Evolutionary conservation across 78 protist species (phyloP), one percentile per base, ranked within the genome.

Genomic region (Tieghemostelium lacteum): DNA sequence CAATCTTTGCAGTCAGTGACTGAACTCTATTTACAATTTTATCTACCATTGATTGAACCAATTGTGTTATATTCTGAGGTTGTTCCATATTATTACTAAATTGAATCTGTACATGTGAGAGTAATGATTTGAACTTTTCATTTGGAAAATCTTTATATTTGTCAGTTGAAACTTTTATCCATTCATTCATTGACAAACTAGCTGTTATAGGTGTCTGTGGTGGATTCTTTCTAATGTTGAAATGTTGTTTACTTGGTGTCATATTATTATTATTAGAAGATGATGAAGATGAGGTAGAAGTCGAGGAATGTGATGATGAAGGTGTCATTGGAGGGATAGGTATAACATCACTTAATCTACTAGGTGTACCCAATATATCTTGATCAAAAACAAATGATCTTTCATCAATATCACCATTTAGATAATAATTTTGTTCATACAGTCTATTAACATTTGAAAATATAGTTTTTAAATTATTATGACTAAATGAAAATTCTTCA

Each of bases 381-480:
- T 66, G 33, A 16, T 72, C 72, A 45, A 57, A 54, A 26, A 72
- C 12, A 37, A 86, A 86, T 42, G 61, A 28, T 55, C 93, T 49
- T 34, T 87, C 86, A 52, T 87, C 93, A 5, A 87, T 49, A 33
- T 87, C 93, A n/a, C 93, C 93, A 58, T 49, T 61, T 33, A 31
- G 12, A 55, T 87, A 87, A 50, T 87, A 87, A 19, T 70, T 42
- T 1, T 34, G 49, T 28, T 87, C 87, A 76, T 87, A 87, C 1
- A 39, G 12, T 20, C 52, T 87, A 50, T 87, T 87, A 42, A 87
- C 36, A 29, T 33, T n/a, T 4, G 22, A 26, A 40, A 40, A 83
- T 4, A 42, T 83, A 2, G 26, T 19, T 33, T 29, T 37, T 24
- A 74, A 40, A 12, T 36, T 16, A 22, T 24, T 8, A 49, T 3